Base-by-base conservation (phyloP, 805 yeast species). In the Pichia thaimueangensis region DNA sequence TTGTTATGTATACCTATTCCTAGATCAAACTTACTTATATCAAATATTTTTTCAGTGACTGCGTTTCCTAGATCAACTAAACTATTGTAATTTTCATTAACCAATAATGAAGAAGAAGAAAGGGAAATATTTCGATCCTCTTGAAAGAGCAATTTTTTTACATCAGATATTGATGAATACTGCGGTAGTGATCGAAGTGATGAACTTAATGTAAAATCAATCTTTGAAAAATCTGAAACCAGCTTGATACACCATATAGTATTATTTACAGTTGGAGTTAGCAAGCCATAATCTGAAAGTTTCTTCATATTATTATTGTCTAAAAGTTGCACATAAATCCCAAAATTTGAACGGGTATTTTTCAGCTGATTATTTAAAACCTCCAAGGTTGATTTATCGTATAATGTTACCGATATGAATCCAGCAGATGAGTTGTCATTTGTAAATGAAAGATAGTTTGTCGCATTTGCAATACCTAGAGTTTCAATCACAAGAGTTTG, bases 321-420 rank as follows among this genome's bases (percentile, higher is more conserved):
- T 21, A 41, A 43, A 24, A 47, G 45, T 7, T 45, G 50, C 11
- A 31, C 30, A 30, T 29, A 38, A 20, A 30, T n/a, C 15, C 41
- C 41, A 13, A 30, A 29, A 30, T 10, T 31, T 24, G 15, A 7
- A 6, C 6, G 5, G 11, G 20, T 25, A 4, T 23, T 20, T 4
- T 12, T 20, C 32, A 36, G 16, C n/a, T 25, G 28, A 6, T 25
- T 29, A 5, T n/a, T 17, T 11, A 37, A 37, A 6, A 10, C 6
- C 5, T 37, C 11, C 21, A 17, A 12, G 11, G 15, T 15, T 13
- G 21, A 5, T 17, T 31, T 31, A 17, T 31, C 34, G 21, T 31
- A 5, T 6, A 31, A 16, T 10, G 12, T 4, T 9, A 31, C 6
- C 11, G 19, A 13, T 31, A 31, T 31, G 10, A 31, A 29, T 6